Percentiles rank a stretch among this genome's conserved stretches.
phyloP scores from a whole-genome alignment of 2,329 filamentous ascomycete species.

The Sarocladium brachiariae region DNA sequence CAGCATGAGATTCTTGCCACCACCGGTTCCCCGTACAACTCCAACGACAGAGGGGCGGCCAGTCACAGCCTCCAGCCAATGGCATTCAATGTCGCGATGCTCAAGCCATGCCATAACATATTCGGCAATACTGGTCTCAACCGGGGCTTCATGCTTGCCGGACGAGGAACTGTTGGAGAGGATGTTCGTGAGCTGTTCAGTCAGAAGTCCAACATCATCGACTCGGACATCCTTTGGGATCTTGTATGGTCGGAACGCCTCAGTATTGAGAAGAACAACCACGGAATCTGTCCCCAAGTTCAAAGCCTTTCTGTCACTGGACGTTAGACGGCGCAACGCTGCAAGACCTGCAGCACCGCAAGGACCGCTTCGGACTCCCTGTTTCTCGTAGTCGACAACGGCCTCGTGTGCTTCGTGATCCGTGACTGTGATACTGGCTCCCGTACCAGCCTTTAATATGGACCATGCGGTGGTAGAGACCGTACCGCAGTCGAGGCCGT shows the following conservation, averaged over 20 bases:
- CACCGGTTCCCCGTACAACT: conserved; percentile 31
- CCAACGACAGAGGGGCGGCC: conserved; percentile 38
- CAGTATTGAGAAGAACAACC: conserved; percentile 61
- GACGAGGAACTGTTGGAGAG: not conserved
- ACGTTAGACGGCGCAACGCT: conserved; percentile 44
- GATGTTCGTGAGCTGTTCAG: not conserved
- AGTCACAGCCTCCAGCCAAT: conserved; percentile 31
- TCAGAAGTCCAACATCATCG: not conserved
- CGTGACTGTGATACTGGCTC: conserved; percentile 52
- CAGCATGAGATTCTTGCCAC: conserved; percentile 35
- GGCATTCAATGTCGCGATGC: conserved; percentile 36
- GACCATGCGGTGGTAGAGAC: conserved; percentile 61
- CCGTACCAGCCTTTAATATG: conserved; percentile 48
- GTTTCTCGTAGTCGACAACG: conserved; percentile 41
- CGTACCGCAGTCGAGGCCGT: conserved; percentile 66
- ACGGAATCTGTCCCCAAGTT: conserved; percentile 41
- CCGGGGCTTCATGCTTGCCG: not conserved
- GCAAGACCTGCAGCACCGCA: conserved; percentile 55
- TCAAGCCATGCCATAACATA: conserved; percentile 37
- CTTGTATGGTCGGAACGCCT: conserved; percentile 25
- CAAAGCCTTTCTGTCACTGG: conserved; percentile 26
- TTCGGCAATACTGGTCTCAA: conserved; percentile 29
- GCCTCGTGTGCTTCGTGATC: conserved; percentile 57
- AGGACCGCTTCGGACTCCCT: conserved; percentile 48
- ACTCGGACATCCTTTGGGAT: not conserved